A percentile compares a stretch with the other conserved stretches of the same genome.
Conservation (phyloP, 2,329 filamentous ascomycete species). For the Nigrospora sphaerica region DNA sequence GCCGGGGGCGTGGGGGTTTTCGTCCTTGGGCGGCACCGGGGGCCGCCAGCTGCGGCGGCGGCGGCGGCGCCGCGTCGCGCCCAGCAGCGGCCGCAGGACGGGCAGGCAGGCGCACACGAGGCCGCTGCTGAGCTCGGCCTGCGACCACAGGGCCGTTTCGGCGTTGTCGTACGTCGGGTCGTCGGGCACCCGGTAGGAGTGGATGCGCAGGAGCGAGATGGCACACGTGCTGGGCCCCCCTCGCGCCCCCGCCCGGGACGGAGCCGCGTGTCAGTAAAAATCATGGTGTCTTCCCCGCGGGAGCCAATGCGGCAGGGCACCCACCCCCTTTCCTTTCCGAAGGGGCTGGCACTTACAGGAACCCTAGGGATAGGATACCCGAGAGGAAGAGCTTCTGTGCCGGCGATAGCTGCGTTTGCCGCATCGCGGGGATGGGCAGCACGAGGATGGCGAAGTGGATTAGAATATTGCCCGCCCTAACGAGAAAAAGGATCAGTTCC, state of each 20-base stretch:
- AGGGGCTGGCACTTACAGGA: background rate
- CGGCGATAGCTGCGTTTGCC: background rate
- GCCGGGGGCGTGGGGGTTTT: no score
- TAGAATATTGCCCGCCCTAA: background rate
- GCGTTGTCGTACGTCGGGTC: background rate
- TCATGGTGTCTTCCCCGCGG: no score
- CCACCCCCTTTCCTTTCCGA: background rate
- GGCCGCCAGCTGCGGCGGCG: no score
- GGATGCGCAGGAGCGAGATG: background rate
- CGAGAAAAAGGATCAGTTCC: no score
- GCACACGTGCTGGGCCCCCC: background rate
- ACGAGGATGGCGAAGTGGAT: background rate
- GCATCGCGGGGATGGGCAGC: background rate
- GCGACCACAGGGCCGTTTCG: background rate
- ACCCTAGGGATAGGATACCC: background rate
- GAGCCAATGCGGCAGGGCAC: no score
- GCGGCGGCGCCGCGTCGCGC: no score
- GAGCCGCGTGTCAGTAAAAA: no score
- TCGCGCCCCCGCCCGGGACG: no score
- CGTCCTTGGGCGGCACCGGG: no score
- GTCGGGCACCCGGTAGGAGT: background rate
- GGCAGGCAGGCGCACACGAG: background rate
- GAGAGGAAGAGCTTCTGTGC: background rate
- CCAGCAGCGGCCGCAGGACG: background rate
- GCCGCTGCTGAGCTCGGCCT: background rate